Conservation (phyloP, 2,329 filamentous ascomycete species). For the Penicillium expansum region DNA sequence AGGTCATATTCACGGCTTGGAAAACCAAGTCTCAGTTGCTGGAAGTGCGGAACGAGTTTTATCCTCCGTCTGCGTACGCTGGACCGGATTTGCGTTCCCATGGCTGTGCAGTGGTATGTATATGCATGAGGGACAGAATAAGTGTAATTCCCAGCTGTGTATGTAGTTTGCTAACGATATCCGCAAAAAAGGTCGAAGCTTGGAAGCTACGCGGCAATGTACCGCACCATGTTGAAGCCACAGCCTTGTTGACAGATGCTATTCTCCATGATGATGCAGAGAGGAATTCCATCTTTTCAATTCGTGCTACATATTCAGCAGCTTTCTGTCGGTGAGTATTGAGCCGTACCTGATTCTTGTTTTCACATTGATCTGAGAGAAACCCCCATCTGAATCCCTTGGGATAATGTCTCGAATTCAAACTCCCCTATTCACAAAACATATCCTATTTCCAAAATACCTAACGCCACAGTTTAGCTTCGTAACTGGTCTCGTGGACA, state of each 20-base stretch:
- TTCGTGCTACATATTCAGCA: conserved; percentile 45
- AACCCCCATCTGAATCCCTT: background rate
- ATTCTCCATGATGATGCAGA: conserved; percentile 44
- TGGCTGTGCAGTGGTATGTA: conserved; percentile 41
- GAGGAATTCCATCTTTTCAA: conserved; percentile 45
- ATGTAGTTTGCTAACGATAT: background rate
- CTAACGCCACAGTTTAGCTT: conserved; percentile 31
- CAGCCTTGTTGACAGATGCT: conserved; percentile 46
- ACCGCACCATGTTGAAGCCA: conserved; percentile 47
- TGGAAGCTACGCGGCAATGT: conserved; percentile 48
- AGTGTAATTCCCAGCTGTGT: background rate
- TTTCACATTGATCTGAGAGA: background rate
- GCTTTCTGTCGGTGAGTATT: conserved; percentile 45
- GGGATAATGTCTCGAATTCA: background rate
- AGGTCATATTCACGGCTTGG: conserved; percentile 44
- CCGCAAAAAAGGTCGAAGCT: conserved; percentile 37
- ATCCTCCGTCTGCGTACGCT: conserved; percentile 33
- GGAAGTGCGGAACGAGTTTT: conserved; percentile 40
- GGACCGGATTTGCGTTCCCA: conserved; percentile 39
- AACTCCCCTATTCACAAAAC: background rate
- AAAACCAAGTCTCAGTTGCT: conserved; percentile 39
- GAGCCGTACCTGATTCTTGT: background rate
- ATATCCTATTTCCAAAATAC: background rate
- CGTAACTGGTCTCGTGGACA: conserved; percentile 46
- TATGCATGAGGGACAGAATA: background rate